These are phyloP conservation scores for Achaetomium macrosporum DNA, from an alignment of 2,329 filamentous ascomycete species.

Conservation along the genomic window DNA sequence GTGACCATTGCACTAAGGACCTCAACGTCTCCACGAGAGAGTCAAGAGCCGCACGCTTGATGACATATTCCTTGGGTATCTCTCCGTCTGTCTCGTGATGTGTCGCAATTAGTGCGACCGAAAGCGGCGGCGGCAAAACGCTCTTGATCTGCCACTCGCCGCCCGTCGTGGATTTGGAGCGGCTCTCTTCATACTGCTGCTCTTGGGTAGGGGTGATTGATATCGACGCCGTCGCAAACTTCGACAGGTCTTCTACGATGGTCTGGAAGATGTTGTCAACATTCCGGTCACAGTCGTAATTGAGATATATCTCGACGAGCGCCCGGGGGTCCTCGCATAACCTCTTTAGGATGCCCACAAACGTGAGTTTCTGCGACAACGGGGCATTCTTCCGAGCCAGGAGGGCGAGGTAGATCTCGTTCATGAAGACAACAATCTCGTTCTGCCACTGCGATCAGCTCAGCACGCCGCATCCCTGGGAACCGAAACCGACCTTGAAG, in stretches of 20 bases:
- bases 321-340: slow-evolving; percentile 81
- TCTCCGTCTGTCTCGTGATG: slow-evolving; percentile 57
- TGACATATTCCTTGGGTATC: slow-evolving; percentile 80
- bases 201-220: slow-evolving; percentile 70
- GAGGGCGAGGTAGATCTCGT: slow-evolving; percentile 92
- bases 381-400: slow-evolving; percentile 83
- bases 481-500: slow-evolving; percentile 64
- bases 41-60: slow-evolving; percentile 86
- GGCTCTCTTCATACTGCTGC: slow-evolving; percentile 78
- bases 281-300: slow-evolving; percentile 94
- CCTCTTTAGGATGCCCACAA: slow-evolving; percentile 77
- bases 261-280: slow-evolving; percentile 96
- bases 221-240: slow-evolving; percentile 75
- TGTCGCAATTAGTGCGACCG: slow-evolving; percentile 66
- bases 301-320: slow-evolving; percentile 90
- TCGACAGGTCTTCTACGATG: slow-evolving; percentile 88
- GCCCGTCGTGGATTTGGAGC: slow-evolving; percentile 52
- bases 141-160: slow-evolving; percentile 81
- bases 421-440: slow-evolving; percentile 95
- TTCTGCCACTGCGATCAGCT: slow-evolving; percentile 50
- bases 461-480: background rate
- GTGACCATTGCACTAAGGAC: slow-evolving; percentile 89
- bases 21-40: slow-evolving; percentile 81
- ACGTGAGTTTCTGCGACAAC: slow-evolving; percentile 84
- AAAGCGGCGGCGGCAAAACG: slow-evolving; percentile 81